phyloP scores from a whole-genome alignment of 768 basidiomycete genomes.

The Lactarius pseudohatsudake region DNA sequence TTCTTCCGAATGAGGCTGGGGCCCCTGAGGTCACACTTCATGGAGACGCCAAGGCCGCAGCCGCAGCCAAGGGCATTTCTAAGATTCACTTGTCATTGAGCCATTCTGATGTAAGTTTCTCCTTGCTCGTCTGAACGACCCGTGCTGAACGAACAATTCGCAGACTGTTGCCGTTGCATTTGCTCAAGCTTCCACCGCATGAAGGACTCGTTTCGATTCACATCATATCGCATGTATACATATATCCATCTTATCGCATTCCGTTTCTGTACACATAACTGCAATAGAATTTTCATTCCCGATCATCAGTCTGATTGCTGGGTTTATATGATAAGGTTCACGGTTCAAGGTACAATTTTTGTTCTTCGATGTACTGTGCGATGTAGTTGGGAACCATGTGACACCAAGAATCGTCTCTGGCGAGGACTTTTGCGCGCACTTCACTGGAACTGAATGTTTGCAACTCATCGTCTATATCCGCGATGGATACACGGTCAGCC shows the following conservation, averaged over 20 bases:
- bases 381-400: constrained; percentile 47
- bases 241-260: constrained; percentile 6
- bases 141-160: constrained; percentile 29
- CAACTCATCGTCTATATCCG: constrained; percentile 59
- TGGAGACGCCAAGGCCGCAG: constrained; percentile 76
- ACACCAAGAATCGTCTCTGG: constrained; percentile 43
- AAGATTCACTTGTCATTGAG: constrained; percentile 83
- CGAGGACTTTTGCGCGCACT: constrained; percentile 50
- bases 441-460: constrained; percentile 67
- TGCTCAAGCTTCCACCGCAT: constrained; percentile 62
- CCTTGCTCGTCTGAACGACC: neutral
- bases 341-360: constrained; percentile 44
- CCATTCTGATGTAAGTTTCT: constrained; percentile 79
- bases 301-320: neutral
- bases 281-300: constrained; percentile 9
- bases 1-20: constrained; percentile 76
- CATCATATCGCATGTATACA: constrained; percentile 13
- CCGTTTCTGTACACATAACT: constrained; percentile 7
- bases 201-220: constrained; percentile 18
- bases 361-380: constrained; percentile 50
- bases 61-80: constrained; percentile 67
- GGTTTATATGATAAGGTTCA: neutral
- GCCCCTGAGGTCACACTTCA: constrained; percentile 75
- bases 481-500: constrained; percentile 52
- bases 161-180: constrained; percentile 87